Percentiles rank a stretch among this genome's conserved stretches.
phyloP scores from a whole-genome alignment of 495 filamentous ascomycete species.

The Talaromyces wortmannii region DNA sequence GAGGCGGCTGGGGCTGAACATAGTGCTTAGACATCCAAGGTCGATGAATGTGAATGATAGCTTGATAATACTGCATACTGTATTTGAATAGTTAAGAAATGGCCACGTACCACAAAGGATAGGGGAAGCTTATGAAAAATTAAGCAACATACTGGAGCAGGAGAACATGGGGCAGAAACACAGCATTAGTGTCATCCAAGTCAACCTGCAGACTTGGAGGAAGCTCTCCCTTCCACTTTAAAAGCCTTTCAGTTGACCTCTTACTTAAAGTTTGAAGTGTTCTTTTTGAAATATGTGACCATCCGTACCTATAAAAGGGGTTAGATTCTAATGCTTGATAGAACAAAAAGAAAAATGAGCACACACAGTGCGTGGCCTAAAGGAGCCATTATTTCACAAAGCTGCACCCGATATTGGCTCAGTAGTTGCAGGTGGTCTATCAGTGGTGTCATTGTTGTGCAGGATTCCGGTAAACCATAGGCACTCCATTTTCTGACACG shows the following conservation, averaged over 20 bases:
- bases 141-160: conserved; percentile 18
- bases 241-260: conserved; percentile 13
- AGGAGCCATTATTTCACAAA: conserved; percentile 24
- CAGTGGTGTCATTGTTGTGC: not conserved
- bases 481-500: conserved; percentile 4
- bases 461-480: conserved; percentile 1
- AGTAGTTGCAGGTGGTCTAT: not conserved
- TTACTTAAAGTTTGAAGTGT: conserved; percentile 8
- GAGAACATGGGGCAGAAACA: conserved; percentile 22
- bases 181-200: conserved; percentile 6
- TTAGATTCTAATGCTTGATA: not conserved
- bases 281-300: not conserved
- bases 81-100: not conserved
- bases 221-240: conserved; percentile 17
- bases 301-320: not conserved
- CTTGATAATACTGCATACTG: conserved; percentile 25
- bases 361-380: conserved; percentile 11
- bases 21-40: conserved; percentile 18
- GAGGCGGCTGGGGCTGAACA: conserved; percentile 8
- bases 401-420: conserved; percentile 12
- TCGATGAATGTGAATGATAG: conserved; percentile 16
- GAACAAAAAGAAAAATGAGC: conserved; percentile 9
- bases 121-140: no score
- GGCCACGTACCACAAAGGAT: no score
- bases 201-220: conserved; percentile 15